Base-by-base conservation (phyloP, 768 basidiomycete species). In the Leccinum obscurum region DNA sequence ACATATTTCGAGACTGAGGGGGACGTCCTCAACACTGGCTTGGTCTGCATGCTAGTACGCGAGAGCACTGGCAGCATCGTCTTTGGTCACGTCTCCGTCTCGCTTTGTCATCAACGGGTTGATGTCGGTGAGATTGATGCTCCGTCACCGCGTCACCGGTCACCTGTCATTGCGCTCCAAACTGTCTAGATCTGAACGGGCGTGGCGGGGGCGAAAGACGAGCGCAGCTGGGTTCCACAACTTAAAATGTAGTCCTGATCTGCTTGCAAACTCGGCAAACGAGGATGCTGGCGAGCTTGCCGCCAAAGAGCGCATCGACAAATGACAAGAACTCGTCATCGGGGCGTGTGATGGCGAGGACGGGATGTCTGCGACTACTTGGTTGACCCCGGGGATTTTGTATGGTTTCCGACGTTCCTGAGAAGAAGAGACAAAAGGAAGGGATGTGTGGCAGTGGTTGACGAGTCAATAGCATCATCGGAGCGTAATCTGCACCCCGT, bases 211-310 rank as follows among this genome's bases (percentile, higher is more conserved):
- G 88, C 86, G 8, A 85, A 86, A 3, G 83, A 85, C 22, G 87
- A 75, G 24, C 87, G 81, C 35, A 75, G 81, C 13, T 76, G 75
- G 77, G 78, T 49, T 52, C 61, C 9, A 41, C 68, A 7, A 61
- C 64, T 26, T 62, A 63, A 32, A 72, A 52, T 0, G 75, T 71
- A 11, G 70, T 68, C 1, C 68, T 67, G 57, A 91, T 76, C 65
- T 92, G 86, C 73, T 96, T 95, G 84, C 95, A 98, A 59, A 85
- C 85, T 65, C 94, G 93, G 72, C 95, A 98, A 3, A 98, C 90
- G 52, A 98, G 88, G 70, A 96, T 88, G 76, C 90, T 92, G 7
- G 93, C 88, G 54, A 98, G 81, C 67, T 86, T 84, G 6, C 95
- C 95, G 34, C 92, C 91, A 68, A 97, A 98, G 58, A 97, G 80